phyloP scores from a whole-genome alignment of 345 rosid species.

The Lepidium africanum region DNA sequence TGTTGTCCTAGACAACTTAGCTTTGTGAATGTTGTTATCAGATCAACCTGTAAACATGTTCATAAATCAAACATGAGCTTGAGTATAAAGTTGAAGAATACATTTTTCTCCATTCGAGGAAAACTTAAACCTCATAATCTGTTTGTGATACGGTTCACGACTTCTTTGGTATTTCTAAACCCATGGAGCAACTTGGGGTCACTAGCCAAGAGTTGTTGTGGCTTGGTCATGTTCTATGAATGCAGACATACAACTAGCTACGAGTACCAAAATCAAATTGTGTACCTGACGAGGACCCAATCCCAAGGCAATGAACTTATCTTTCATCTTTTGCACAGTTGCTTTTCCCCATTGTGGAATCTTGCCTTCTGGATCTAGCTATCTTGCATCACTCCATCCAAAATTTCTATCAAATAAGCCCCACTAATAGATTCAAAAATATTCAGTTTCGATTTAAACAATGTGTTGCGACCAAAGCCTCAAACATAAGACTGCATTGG shows the following conservation, averaged over 20 bases:
- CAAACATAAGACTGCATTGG: neutral
- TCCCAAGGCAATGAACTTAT: conserved; percentile 69
- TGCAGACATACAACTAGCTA: conserved; percentile 92
- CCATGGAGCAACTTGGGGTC: conserved; percentile 77
- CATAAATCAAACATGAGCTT: neutral
- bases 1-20: conserved; percentile 71
- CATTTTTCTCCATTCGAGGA: neutral
- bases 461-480: neutral
- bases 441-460: neutral
- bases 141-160: conserved; percentile 91
- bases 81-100: neutral
- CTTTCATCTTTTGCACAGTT: conserved; percentile 83
- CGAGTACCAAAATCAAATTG: neutral
- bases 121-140: conserved; percentile 67
- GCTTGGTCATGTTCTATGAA: conserved; percentile 90
- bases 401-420: conserved; percentile 79
- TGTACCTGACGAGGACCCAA: conserved; percentile 93
- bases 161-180: conserved; percentile 83
- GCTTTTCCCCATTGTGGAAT: conserved; percentile 77
- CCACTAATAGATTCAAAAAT: conserved; percentile 47
- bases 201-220: conserved; percentile 54
- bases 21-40: conserved; percentile 81
- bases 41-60: conserved; percentile 60
- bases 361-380: conserved; percentile 80
- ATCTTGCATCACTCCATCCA: conserved; percentile 65